These are phyloP conservation scores for Didymella pomorum DNA, from an alignment of 2,329 filamentous ascomycete genomes.

Conservation along the genomic window DNA sequence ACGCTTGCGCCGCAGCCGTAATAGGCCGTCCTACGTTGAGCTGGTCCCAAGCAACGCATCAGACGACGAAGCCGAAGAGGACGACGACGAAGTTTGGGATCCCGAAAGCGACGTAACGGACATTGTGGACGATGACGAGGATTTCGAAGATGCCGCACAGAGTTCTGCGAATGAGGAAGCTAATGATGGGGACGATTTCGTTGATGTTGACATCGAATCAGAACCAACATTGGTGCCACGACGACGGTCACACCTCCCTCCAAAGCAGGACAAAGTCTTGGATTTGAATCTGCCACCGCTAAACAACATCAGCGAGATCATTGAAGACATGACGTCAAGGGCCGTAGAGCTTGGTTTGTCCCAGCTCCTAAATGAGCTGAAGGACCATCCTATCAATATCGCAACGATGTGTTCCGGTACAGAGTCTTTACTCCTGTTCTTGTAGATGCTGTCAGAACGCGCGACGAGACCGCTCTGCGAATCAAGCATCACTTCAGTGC, in stretches of 20 bases:
- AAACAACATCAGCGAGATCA: conserved; percentile 58
- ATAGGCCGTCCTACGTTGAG: conserved; percentile 27
- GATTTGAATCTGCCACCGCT: conserved; percentile 56
- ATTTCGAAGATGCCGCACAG: not conserved
- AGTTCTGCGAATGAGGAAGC: conserved; percentile 2
- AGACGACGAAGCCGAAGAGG: conserved; percentile 11
- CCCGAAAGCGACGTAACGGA: not conserved
- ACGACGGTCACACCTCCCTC: not conserved
- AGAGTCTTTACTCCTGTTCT: conserved; percentile 73
- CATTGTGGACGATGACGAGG: conserved; percentile 16
- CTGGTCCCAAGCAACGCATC: conserved; percentile 5
- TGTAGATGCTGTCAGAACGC: conserved; percentile 62
- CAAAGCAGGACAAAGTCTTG: conserved; percentile 30
- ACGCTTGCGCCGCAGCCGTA: conserved; percentile 20
- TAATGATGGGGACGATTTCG: not conserved
- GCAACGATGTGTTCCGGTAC: conserved; percentile 83
- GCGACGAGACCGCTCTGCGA: conserved; percentile 20
- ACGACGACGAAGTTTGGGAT: conserved; percentile 14
- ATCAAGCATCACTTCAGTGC: conserved; percentile 56
- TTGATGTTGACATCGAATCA: not conserved
- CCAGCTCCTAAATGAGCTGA: conserved; percentile 47
- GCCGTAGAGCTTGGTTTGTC: conserved; percentile 46
- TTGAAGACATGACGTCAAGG: conserved; percentile 57
- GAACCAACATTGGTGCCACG: not conserved
- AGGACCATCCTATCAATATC: conserved; percentile 58